Evolutionary conservation across 2,329 filamentous ascomycete species (phyloP).

Genomic region (Helicocarpus griseus): DNA sequence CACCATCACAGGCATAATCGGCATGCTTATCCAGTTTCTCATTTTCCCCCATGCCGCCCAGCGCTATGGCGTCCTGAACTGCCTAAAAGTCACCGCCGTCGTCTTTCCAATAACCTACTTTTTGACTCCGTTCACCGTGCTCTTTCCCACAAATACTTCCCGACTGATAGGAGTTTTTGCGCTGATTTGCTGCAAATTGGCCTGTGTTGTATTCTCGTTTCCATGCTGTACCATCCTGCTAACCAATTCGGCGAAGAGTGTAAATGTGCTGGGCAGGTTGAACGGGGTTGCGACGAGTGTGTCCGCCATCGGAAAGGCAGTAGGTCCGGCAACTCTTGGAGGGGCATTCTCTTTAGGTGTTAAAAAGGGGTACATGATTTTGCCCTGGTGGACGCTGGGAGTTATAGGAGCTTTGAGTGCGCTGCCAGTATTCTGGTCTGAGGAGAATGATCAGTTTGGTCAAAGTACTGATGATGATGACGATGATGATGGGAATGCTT

Average conservation of each 20-base stretch:
- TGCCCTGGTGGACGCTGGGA: conserved; percentile 73
- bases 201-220: conserved; percentile 73
- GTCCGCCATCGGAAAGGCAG: conserved; percentile 67
- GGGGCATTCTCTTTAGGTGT: conserved; percentile 66
- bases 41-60: conserved; percentile 69
- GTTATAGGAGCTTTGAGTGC: conserved; percentile 54
- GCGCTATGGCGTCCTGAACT: conserved; percentile 62
- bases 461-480: conserved; percentile 19
- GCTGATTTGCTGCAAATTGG: conserved; percentile 64
- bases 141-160: conserved; percentile 41
- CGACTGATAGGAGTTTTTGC: conserved; percentile 54
- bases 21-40: conserved; percentile 76
- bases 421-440: conserved; percentile 63
- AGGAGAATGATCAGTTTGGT: conserved; percentile 61
- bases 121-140: conserved; percentile 68
- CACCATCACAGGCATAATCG: conserved; percentile 68
- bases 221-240: conserved; percentile 83
- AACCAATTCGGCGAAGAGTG: conserved; percentile 71
- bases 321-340: conserved; percentile 67
- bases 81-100: conserved; percentile 58
- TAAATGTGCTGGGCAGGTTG: conserved; percentile 72
- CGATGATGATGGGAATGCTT: conserved; percentile 20
- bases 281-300: conserved; percentile 85
- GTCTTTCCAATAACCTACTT: conserved; percentile 68
- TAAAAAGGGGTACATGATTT: conserved; percentile 62